Evolutionary conservation across 805 yeast species (phyloP).

Genomic region (Spathaspora boniae): DNA sequence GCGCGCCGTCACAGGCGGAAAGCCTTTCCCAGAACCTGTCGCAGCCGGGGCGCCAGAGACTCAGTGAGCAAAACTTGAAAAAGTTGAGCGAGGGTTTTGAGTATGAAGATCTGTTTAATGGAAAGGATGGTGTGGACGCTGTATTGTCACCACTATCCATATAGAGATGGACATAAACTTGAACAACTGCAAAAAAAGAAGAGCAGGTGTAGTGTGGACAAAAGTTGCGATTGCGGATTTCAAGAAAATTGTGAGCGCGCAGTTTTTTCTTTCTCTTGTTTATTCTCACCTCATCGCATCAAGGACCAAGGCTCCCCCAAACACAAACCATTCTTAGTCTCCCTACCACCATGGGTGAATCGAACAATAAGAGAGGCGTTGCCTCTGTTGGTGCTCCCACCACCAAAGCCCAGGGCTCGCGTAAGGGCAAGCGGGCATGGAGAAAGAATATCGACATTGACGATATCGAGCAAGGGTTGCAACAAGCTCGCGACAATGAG

Average conservation of each 20-base stretch:
- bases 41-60: conserved; percentile 3
- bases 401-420: conserved; percentile 61
- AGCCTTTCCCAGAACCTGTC: background rate
- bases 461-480: conserved; percentile 71
- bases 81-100: conserved; percentile 9
- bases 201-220: too few species aligned
- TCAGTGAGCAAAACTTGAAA: conserved; percentile 19
- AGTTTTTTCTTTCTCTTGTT: background rate
- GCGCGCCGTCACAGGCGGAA: too few species aligned
- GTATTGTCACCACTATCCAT: too few species aligned
- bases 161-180: too few species aligned
- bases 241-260: too few species aligned
- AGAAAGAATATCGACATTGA: conserved; percentile 85
- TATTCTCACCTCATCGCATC: background rate
- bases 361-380: background rate
- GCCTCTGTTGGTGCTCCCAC: too few species aligned
- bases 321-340: background rate
- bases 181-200: conserved; percentile 1
- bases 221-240: too few species aligned
- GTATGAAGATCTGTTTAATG: background rate
- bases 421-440: conserved; percentile 94
- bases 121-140: too few species aligned
- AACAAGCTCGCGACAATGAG: conserved; percentile 61
- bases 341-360: conserved; percentile 7
- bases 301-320: conserved; percentile 3